These are phyloP conservation scores for Stephanodiscus triporus DNA, from an alignment of 108 stramenopile species.

Conservation along the genomic window DNA sequence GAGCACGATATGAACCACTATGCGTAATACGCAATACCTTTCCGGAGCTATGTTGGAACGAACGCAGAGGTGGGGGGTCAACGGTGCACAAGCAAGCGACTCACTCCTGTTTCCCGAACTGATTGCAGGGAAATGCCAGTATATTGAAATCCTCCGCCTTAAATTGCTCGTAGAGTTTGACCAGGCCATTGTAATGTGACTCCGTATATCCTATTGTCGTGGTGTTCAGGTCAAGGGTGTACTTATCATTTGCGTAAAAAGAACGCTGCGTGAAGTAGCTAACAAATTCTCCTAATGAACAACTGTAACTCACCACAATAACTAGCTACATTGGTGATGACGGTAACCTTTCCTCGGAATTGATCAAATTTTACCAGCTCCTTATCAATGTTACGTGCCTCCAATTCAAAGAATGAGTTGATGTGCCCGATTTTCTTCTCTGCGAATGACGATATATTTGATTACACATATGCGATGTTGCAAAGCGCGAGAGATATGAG, in stretches of 20 bases:
- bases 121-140: slow-evolving; percentile 87
- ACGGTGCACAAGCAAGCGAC: slow-evolving; percentile 4
- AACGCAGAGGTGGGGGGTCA: background rate
- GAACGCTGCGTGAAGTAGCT: too few relatives aligned
- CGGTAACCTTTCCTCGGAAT: slow-evolving; percentile 73
- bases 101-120: slow-evolving; percentile 84
- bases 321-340: slow-evolving; percentile 83
- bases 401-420: slow-evolving; percentile 75
- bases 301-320: slow-evolving; percentile 59
- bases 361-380: slow-evolving; percentile 57
- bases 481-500: background rate
- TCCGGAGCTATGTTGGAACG: background rate
- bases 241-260: too few relatives aligned
- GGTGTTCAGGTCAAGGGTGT: background rate
- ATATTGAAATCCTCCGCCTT: slow-evolving; percentile 49
- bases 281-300: too few relatives aligned
- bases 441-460: slow-evolving; percentile 5
- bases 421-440: slow-evolving; percentile 59
- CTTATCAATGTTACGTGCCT: slow-evolving; percentile 79
- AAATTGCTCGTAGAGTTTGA: slow-evolving; percentile 53
- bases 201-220: slow-evolving; percentile 64
- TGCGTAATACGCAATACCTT: too few relatives aligned
- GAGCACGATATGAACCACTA: background rate
- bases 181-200: slow-evolving; percentile 73
- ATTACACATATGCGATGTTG: background rate